These are phyloP conservation scores for Cytospora mali DNA, from an alignment of 2,329 filamentous ascomycete genomes.

Conservation along the genomic window DNA sequence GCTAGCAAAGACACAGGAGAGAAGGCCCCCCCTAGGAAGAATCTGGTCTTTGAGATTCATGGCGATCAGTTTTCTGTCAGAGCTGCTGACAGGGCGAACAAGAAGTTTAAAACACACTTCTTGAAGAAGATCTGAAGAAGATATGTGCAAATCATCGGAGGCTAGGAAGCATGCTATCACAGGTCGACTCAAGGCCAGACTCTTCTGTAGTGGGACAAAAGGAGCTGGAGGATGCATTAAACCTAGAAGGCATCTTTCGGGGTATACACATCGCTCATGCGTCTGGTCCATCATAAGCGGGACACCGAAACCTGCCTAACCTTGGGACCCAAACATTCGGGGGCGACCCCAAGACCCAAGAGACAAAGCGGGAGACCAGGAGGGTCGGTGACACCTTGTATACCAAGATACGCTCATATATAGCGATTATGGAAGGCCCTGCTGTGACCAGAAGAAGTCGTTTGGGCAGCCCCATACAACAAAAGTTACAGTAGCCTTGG, in stretches of 20 bases:
- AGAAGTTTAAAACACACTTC: slow-evolving; percentile 88
- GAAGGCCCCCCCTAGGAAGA: slow-evolving; percentile 26
- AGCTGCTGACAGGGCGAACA: slow-evolving; percentile 82
- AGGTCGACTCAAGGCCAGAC: background rate
- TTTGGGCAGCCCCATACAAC: no score
- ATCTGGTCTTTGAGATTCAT: slow-evolving; percentile 77
- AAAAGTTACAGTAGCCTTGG: no score
- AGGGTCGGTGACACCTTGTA: background rate
- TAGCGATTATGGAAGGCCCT: no score
- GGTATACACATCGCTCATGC: background rate
- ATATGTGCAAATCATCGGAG: background rate
- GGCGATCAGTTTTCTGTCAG: slow-evolving; percentile 85
- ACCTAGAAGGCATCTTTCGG: background rate
- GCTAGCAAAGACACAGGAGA: slow-evolving; percentile 31
- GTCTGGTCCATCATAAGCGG: background rate
- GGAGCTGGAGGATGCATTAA: no score
- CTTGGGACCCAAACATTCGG: background rate
- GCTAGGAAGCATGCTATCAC: background rate
- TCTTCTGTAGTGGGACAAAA: background rate
- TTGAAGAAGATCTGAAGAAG: slow-evolving; percentile 67
- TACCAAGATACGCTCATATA: background rate
- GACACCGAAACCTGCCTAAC: background rate
- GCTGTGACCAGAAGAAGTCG: no score
- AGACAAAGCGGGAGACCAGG: no score
- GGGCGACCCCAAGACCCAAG: background rate